Conservation (phyloP, 495 filamentous ascomycete species). For the Penicillium atrosanguineum region DNA sequence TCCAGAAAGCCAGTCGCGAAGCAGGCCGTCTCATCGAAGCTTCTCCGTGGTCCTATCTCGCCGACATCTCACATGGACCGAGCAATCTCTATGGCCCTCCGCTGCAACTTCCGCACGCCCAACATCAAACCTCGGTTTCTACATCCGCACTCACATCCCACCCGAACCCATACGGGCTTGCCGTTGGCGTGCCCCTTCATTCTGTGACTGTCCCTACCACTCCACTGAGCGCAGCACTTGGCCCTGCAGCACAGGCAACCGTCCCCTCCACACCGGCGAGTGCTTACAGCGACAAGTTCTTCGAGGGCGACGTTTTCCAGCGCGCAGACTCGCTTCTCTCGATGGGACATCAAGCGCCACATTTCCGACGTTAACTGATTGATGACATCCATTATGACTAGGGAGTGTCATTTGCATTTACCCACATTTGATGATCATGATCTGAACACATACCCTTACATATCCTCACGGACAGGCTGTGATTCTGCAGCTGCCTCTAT, state of each 20-base stretch:
- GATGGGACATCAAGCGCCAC: slow-evolving; percentile 48
- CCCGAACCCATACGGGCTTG: slow-evolving; percentile 28
- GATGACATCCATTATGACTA: background rate
- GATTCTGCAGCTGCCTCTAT: background rate
- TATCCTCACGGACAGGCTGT: background rate
- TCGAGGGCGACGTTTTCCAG: slow-evolving; percentile 70
- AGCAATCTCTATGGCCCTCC: slow-evolving; percentile 41
- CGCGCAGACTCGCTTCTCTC: slow-evolving; percentile 68
- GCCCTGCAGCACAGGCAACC: slow-evolving; percentile 84
- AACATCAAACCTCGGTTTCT: slow-evolving; percentile 35
- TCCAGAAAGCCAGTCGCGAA: slow-evolving; percentile 74
- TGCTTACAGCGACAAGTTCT: slow-evolving; percentile 61
- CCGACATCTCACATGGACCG: slow-evolving; percentile 33
- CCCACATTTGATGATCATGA: slow-evolving; percentile 7
- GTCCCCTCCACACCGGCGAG: slow-evolving; percentile 76
- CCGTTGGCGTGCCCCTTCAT: slow-evolving; percentile 36
- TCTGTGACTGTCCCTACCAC: slow-evolving; percentile 55
- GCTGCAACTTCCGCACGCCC: slow-evolving; percentile 31
- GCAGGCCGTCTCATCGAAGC: slow-evolving; percentile 68
- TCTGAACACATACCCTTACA: background rate
- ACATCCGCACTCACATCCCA: slow-evolving; percentile 25
- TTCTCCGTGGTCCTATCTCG: slow-evolving; percentile 69
- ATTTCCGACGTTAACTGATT: slow-evolving; percentile 17
- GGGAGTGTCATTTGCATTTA: background rate
- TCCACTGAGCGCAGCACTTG: slow-evolving; percentile 80